phyloP scores from a whole-genome alignment of 2,329 filamentous ascomycete genomes.

The Colletotrichum viniferum region DNA sequence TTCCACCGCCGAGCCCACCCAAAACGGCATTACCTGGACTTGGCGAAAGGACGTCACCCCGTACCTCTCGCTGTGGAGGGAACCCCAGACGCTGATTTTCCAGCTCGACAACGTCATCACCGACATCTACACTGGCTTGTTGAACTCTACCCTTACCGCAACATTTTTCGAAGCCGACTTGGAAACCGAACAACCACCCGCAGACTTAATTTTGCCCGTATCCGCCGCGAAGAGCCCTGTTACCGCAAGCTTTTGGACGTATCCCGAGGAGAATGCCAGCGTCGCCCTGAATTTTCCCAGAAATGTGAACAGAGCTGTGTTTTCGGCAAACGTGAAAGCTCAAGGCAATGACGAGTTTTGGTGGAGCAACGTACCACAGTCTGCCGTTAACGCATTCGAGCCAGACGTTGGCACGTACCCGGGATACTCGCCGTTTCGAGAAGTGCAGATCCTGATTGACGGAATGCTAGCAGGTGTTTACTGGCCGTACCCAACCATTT shows the following conservation, averaged over 20 bases:
- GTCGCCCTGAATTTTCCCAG: conserved; percentile 64
- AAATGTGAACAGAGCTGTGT: conserved; percentile 72
- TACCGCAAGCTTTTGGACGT: conserved; percentile 68
- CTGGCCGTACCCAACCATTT: conserved; percentile 84
- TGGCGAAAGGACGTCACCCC: conserved; percentile 81
- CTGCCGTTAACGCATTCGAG: conserved; percentile 63
- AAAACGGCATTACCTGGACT: conserved; percentile 73
- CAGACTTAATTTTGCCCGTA: conserved; percentile 71
- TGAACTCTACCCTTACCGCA: conserved; percentile 76
- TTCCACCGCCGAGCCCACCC: conserved; percentile 77
- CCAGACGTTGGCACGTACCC: conserved; percentile 59
- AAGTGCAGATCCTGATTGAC: conserved; percentile 79
- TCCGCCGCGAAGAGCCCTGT: conserved; percentile 56
- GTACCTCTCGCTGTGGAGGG: conserved; percentile 71
- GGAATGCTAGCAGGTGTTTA: conserved; percentile 73
- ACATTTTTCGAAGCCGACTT: conserved; percentile 65
- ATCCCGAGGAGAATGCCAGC: conserved; percentile 67
- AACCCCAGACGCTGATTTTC: conserved; percentile 77
- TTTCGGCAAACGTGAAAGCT: conserved; percentile 76
- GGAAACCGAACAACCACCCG: conserved; percentile 46
- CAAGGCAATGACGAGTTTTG: conserved; percentile 83
- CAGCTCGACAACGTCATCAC: conserved; percentile 78
- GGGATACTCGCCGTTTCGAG: conserved; percentile 77
- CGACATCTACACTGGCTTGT: conserved; percentile 72
- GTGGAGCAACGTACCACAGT: conserved; percentile 78